phyloP scores from a whole-genome alignment of 192 early-diverging fungal genomes.

The Lunasporangiospora selenospora region DNA sequence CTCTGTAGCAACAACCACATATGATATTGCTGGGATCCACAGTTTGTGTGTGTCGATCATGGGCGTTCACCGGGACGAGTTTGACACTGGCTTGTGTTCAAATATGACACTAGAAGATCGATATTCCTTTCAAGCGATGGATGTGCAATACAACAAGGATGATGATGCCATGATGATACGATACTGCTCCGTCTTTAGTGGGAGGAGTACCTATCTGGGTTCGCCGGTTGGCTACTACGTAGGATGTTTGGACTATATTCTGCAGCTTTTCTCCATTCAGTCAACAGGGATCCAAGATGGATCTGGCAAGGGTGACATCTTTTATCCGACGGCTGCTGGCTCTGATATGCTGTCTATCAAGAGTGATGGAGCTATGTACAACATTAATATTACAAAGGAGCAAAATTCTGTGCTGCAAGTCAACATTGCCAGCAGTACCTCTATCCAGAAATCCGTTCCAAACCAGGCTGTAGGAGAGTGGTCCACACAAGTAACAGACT shows the following conservation, averaged over 20 bases:
- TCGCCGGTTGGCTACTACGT: slow-evolving; percentile 1
- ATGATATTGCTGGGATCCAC: slow-evolving; percentile 5
- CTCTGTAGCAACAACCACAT: slow-evolving; percentile 12
- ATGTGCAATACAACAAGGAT: slow-evolving; percentile 5
- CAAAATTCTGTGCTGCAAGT: slow-evolving; percentile 13
- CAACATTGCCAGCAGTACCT: slow-evolving; percentile 7
- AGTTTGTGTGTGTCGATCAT: slow-evolving; percentile 13
- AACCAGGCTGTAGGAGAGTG: slow-evolving; percentile 1
- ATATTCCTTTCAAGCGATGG: slow-evolving; percentile 6
- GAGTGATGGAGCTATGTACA: not conserved
- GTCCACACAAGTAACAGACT: slow-evolving; percentile 6
- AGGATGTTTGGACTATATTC: slow-evolving; percentile 11
- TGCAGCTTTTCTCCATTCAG: slow-evolving; percentile 11
- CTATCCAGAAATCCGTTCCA: slow-evolving; percentile 10
- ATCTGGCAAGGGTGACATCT: not conserved
- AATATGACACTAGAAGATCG: slow-evolving; percentile 1
- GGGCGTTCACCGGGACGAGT: slow-evolving; percentile 10
- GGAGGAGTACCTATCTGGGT: not conserved
- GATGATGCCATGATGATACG: slow-evolving; percentile 11
- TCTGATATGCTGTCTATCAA: slow-evolving; percentile 14
- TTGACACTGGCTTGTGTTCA: slow-evolving; percentile 10
- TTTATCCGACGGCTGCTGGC: slow-evolving; percentile 9
- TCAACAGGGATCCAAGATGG: slow-evolving; percentile 13
- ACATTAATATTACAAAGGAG: slow-evolving; percentile 3
- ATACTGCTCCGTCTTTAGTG: slow-evolving; percentile 1